Evolutionary conservation across 1,284 basidiomycete genomes (phyloP).

Genomic region (Fistulinella cinereoalba): DNA sequence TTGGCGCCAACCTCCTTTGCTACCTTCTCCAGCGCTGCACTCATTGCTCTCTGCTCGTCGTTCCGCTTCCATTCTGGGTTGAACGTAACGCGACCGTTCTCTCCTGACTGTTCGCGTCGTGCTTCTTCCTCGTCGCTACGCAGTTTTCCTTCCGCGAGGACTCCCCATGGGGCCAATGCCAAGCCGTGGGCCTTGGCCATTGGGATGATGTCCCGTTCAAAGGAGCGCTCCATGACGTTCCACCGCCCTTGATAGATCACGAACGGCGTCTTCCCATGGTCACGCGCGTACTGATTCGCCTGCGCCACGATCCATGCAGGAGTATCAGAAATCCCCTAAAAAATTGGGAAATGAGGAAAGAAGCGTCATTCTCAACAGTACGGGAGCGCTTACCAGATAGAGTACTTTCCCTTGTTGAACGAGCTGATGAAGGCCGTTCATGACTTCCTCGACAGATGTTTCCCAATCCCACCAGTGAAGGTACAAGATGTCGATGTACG

Average conservation of each 20-base stretch:
- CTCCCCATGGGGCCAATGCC: conserved; percentile 41
- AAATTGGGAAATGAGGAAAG: not conserved
- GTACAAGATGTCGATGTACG: conserved; percentile 38
- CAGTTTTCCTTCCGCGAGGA: conserved; percentile 35
- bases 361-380: too few relatives aligned
- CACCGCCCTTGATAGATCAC: conserved; percentile 53
- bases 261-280: conserved; percentile 48
- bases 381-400: conserved; percentile 34
- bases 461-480: conserved; percentile 40
- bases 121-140: conserved; percentile 31
- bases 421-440: conserved; percentile 43
- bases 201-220: conserved; percentile 54
- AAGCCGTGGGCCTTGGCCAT: conserved; percentile 43
- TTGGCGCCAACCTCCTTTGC: conserved; percentile 23
- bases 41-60: conserved; percentile 21
- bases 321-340: conserved; percentile 37
- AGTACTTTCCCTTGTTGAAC: conserved; percentile 44
- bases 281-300: conserved; percentile 39
- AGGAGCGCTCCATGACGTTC: conserved; percentile 44
- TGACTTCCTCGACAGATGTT: conserved; percentile 43
- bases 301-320: conserved; percentile 42
- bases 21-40: conserved; percentile 14
- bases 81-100: conserved; percentile 19
- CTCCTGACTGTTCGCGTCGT: conserved; percentile 21
- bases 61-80: conserved; percentile 26